Evolutionary conservation across 257 asterid species (phyloP).

Genomic region (Anisodus acutangulus): DNA sequence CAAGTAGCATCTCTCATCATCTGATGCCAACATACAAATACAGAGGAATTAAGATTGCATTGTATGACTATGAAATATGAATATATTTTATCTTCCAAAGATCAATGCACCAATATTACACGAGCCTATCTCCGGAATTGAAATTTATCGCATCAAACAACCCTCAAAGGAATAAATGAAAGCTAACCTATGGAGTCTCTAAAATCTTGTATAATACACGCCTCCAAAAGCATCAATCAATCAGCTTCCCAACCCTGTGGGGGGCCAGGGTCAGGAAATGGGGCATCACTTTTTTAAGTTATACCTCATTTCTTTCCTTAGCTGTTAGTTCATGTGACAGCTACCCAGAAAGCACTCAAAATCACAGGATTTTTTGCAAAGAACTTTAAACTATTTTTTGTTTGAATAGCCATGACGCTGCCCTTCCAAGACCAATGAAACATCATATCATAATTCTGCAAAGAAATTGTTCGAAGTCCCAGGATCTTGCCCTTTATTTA

Average conservation of each 20-base stretch:
- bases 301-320: not conserved
- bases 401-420: not conserved
- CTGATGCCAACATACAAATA: too few species aligned
- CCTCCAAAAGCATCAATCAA: not conserved
- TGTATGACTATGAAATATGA: not conserved
- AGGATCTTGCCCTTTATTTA: constrained; percentile 45
- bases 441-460: constrained; percentile 55
- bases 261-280: not conserved
- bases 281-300: not conserved
- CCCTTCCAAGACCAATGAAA: not conserved
- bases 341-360: not conserved
- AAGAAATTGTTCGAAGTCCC: constrained; percentile 61
- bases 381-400: not conserved
- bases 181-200: not conserved
- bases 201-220: not conserved
- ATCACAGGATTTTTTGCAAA: not conserved
- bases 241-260: constrained; percentile 1
- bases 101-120: not conserved
- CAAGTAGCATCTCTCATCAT: too few species aligned
- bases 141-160: not conserved
- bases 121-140: not conserved
- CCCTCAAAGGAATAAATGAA: constrained; percentile 6
- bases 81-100: not conserved
- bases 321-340: not conserved
- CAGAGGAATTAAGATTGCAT: not conserved